These are phyloP conservation scores for Cystobasidium pallidum DNA, from an alignment of 1,284 basidiomycete species.

Conservation along the genomic window DNA sequence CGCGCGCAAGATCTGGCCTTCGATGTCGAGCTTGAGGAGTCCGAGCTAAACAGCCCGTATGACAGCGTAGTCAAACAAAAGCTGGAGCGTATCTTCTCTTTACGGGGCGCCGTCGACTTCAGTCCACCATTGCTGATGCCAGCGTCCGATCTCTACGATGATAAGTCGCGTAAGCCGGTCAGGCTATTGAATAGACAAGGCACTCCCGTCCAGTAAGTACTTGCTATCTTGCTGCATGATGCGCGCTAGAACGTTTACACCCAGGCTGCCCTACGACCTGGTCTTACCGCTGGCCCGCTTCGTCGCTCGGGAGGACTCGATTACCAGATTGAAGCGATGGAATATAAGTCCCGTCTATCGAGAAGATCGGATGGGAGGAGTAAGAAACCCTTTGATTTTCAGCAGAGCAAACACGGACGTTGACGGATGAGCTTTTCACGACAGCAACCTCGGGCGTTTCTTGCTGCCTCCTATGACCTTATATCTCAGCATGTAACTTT, in stretches of 20 bases:
- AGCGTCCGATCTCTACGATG: constrained; percentile 49
- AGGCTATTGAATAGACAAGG: constrained; percentile 52
- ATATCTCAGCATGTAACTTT: constrained; percentile 51
- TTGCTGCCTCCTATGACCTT: constrained; percentile 53
- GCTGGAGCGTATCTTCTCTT: constrained; percentile 49
- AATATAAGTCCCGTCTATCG: constrained; percentile 44
- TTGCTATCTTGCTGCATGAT: not conserved
- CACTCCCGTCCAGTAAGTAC: constrained; percentile 50
- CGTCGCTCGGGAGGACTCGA: constrained; percentile 51
- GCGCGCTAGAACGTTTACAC: not conserved
- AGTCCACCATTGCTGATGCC: constrained; percentile 51
- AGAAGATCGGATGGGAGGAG: constrained; percentile 42
- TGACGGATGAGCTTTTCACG: not conserved
- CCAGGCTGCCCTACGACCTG: constrained; percentile 35
- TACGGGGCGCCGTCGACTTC: constrained; percentile 51
- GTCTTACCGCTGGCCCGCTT: constrained; percentile 49
- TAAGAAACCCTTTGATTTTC: not conserved
- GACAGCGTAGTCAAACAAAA: constrained; percentile 49
- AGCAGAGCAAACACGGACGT: not conserved
- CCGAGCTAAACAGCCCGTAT: constrained; percentile 52
- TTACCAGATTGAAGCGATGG: constrained; percentile 53
- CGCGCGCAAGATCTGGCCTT: constrained; percentile 51
- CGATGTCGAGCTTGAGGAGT: constrained; percentile 48
- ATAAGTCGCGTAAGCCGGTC: constrained; percentile 48
- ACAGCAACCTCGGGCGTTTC: constrained; percentile 51